A percentile compares a stretch with the other conserved stretches of the same genome.
Conservation (phyloP, 495 filamentous ascomycete species). For the Astrothelium macrocarpum region DNA sequence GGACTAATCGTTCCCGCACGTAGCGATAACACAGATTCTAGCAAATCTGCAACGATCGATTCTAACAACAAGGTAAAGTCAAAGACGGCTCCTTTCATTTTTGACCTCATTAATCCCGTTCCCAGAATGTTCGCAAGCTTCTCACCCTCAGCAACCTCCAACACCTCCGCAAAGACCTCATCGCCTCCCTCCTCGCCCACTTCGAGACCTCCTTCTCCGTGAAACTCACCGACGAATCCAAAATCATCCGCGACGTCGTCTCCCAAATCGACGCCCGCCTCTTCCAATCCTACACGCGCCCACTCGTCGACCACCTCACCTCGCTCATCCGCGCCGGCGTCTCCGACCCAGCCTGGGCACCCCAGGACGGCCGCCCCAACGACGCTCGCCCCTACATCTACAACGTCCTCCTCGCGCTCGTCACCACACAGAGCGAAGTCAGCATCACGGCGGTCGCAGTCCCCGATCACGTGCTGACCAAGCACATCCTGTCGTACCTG, state of each 20-base stretch:
- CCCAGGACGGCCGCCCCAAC: slow-evolving; percentile 48
- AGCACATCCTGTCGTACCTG: slow-evolving; percentile 67
- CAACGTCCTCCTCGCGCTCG: slow-evolving; percentile 67
- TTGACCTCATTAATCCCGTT: not conserved
- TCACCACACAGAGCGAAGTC: slow-evolving; percentile 86
- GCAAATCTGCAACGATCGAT: slow-evolving; percentile 30
- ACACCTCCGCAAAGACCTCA: slow-evolving; percentile 60
- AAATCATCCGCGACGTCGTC: slow-evolving; percentile 81
- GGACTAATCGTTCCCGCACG: slow-evolving; percentile 20
- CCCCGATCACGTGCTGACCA: slow-evolving; percentile 49
- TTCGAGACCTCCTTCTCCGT: slow-evolving; percentile 87
- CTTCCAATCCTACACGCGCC: slow-evolving; percentile 81
- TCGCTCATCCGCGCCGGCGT: slow-evolving; percentile 63
- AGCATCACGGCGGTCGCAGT: slow-evolving; percentile 59
- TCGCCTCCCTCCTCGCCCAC: slow-evolving; percentile 71
- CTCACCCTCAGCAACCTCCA: slow-evolving; percentile 86
- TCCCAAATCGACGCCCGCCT: slow-evolving; percentile 78
- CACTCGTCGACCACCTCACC: slow-evolving; percentile 52
- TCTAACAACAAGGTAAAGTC: slow-evolving; percentile 58
- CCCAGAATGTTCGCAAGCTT: slow-evolving; percentile 79
- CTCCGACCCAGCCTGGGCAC: slow-evolving; percentile 58
- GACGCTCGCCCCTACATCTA: slow-evolving; percentile 85
- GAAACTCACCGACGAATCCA: slow-evolving; percentile 81
- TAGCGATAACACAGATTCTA: not conserved
- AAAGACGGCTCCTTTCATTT: not conserved